Evolutionary conservation across 352 stramenopile species (phyloP), one percentile per base, ranked within the genome.

Genomic region (Phytophthora crassamura): DNA sequence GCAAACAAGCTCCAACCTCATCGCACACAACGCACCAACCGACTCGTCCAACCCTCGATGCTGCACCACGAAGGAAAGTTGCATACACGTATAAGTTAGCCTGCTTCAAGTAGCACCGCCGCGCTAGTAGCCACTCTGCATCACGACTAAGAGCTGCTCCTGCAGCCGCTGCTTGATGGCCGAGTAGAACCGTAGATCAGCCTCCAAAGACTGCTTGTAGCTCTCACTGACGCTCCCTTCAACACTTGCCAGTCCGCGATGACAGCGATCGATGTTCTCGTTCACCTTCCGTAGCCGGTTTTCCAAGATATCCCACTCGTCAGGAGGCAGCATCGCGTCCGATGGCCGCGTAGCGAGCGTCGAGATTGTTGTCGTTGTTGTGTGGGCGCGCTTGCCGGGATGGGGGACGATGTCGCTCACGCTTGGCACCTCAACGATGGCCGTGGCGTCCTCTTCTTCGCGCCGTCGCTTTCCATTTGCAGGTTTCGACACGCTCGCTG

Each of bases 121-220:
- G n/a, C 20, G 22, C 48, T 82, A 89, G 41, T 83, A 89, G 28
- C 77, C 78, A 47, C 67, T 78, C 57, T 89, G 78, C 82, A 91
- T 91, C 18, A 84, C 74, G 50, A 89, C 82, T 9, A 91, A 60
- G 20, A 91, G 59, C 28, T 91, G 80, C 67, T 89, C 78, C 52
- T 91, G 82, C 35, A 91, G 68, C 7, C 78, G 78, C 61, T 89
- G 82, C 60, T 91, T 91, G 64, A 91, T 91, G 39, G 80, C 78
- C 1, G 77, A 78, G 66, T 89, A 91, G 59, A 91, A 91, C 4
- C 75, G 74, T 41, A 91, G 57, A 55, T 91, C 82, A 11, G 69
- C 69, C 43, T 91, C 82, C 49, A 91, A 52, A 33, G 74, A 84
- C 59, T 83, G 68, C 25, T 84, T 82, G 42, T 91, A 82, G 50